Base-by-base conservation (phyloP, 768 basidiomycete species). In the Naganishia friedmannii region DNA sequence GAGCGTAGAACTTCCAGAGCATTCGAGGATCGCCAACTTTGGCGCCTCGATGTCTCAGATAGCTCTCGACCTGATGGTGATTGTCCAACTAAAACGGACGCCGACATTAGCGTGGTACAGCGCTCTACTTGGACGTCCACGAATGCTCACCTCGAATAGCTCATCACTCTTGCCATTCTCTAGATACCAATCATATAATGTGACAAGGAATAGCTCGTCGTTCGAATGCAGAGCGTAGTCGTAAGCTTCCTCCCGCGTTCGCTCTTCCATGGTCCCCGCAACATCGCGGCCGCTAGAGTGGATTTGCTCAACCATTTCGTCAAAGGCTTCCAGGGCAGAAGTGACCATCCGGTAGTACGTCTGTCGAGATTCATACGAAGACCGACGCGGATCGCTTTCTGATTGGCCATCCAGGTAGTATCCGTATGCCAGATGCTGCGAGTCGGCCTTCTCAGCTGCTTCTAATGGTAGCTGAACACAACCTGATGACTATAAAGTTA, bases 1-100 rank as follows among this genome's bases (percentile, higher is more conserved):
- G 91, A 65, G 95, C 93, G 77, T 96, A 95, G 82, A 92, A 97
- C 76, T 97, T 92, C 96, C 96, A 98, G 2, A 98, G 83, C 1
- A 99, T 82, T 75, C 98, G 77, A 29, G 76, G 73, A 46, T 72
- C 54, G 19, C 70, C 70, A 34, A 34, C 31, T 19, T 42, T 26
- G 10, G 31, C 23, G 19, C 55, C 56, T 57, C 65, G 42, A 21
- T 67, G 63, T 32, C 65, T 58, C 34, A 72, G 51, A 32, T 72
- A 72, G n/a, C 39, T 53, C 51, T 68, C 67, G n/a, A 72, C 71
- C 57, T 65, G 53, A 28, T 55, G 91, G 76, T 86, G 88, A 78
- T 93, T 93, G 73, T 90, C 86, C 19, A 90, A 87, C 0, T 89
- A 89, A 0, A 85, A 82, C 23, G 39, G 17, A 51, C 12, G 48